Evolutionary conservation across 2,329 filamentous ascomycete genomes (phyloP).

Genomic region (Cryphonectria radicalis): DNA sequence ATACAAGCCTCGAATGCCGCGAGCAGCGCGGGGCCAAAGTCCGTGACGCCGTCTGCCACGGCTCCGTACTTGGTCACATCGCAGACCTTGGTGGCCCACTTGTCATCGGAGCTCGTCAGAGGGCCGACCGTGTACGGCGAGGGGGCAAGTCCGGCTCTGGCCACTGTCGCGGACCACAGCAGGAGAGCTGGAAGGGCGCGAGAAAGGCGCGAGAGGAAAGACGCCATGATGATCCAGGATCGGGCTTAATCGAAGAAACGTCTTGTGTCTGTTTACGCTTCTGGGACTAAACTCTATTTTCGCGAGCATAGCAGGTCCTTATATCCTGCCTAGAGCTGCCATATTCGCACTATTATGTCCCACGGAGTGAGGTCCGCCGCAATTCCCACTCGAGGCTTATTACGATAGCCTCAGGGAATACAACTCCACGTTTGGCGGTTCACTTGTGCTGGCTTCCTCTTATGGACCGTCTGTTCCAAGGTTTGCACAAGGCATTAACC

Average conservation of each 20-base stretch:
- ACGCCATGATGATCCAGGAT: background rate
- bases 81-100: conserved; percentile 51
- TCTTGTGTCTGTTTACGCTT: no score
- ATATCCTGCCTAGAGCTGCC: background rate
- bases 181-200: conserved; percentile 7
- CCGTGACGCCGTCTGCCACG: conserved; percentile 54
- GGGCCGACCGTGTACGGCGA: conserved; percentile 50
- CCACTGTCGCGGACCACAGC: conserved; percentile 26
- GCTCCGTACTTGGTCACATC: conserved; percentile 58
- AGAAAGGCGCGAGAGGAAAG: background rate
- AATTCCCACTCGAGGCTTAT: background rate
- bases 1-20: conserved; percentile 56
- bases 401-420: background rate
- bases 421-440: background rate
- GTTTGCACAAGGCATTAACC: background rate
- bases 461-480: background rate
- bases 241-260: background rate
- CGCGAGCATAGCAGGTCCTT: background rate
- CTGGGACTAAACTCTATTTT: background rate
- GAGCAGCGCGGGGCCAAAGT: conserved; percentile 52
- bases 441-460: background rate
- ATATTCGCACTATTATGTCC: background rate
- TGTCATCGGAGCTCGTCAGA: conserved; percentile 45
- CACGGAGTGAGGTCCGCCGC: background rate
- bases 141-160: conserved; percentile 35